These are phyloP conservation scores for Raffaelea deltoideospora DNA, from an alignment of 2,329 filamentous ascomycete genomes.

Conservation along the genomic window DNA sequence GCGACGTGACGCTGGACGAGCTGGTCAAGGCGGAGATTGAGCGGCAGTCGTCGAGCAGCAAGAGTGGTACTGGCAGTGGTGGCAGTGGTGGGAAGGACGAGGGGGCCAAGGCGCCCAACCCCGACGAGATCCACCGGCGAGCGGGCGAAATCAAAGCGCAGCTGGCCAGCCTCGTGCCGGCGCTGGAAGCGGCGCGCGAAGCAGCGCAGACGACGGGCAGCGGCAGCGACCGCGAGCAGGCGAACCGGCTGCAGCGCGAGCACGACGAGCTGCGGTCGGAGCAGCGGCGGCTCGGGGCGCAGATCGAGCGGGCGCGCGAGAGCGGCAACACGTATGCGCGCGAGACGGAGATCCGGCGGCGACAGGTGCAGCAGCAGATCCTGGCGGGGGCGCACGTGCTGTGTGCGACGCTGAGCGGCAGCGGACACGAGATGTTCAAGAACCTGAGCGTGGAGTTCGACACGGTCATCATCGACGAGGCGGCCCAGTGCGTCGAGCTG, in stretches of 20 bases:
- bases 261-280: constrained; percentile 54
- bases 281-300: constrained; percentile 64
- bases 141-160: constrained; percentile 60
- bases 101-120: constrained; percentile 20
- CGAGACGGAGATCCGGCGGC: constrained; percentile 72
- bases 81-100: constrained; percentile 1
- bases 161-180: constrained; percentile 54
- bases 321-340: constrained; percentile 67
- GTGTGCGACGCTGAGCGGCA: constrained; percentile 88
- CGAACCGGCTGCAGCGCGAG: constrained; percentile 52
- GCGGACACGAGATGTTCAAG: constrained; percentile 95
- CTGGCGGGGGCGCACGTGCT: constrained; percentile 83
- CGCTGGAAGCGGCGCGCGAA: constrained; percentile 54
- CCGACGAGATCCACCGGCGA: constrained; percentile 47
- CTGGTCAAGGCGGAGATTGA: constrained; percentile 57
- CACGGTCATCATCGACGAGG: constrained; percentile 95
- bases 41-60: too few relatives aligned
- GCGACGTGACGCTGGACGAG: constrained; percentile 86
- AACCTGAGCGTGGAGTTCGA: constrained; percentile 91
- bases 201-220: too few relatives aligned
- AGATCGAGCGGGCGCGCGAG: constrained; percentile 79
- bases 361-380: constrained; percentile 77
- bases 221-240: constrained; percentile 29
- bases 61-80: not conserved
- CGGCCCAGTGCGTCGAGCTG: constrained; percentile 93